A percentile compares a stretch with the other conserved stretches of the same genome.
phyloP scores from a whole-genome alignment of 805 yeast species.

The Gaillardinia entomophila region DNA sequence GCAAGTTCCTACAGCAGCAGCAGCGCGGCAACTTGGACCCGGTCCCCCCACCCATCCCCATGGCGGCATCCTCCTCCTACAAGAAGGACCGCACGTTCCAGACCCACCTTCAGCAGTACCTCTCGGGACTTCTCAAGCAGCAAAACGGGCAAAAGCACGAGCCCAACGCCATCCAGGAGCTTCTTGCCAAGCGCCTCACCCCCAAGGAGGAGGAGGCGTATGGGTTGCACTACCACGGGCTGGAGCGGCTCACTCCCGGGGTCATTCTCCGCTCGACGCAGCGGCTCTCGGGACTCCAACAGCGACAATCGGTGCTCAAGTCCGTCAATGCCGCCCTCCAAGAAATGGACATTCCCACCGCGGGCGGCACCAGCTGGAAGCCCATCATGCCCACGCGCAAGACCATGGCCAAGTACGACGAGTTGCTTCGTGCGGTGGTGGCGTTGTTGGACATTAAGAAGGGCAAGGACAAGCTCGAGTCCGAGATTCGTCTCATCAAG shows the following conservation, averaged over 20 bases:
- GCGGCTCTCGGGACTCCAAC: constrained; percentile 37
- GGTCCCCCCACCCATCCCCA: constrained; percentile 53
- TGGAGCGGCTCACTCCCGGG: constrained; percentile 69
- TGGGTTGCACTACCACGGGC: constrained; percentile 74
- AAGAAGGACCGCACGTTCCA: constrained; percentile 37
- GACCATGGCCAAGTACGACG: constrained; percentile 73
- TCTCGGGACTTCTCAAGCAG: constrained; percentile 30
- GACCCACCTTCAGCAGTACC: constrained; percentile 40
- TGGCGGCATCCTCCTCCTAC: constrained; percentile 49
- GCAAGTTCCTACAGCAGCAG: constrained; percentile 41
- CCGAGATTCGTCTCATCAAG: constrained; percentile 52
- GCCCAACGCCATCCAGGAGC: constrained; percentile 34
- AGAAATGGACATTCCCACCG: constrained; percentile 71
- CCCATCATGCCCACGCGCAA: constrained; percentile 86
- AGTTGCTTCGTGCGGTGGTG: constrained; percentile 61
- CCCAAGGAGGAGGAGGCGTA: constrained; percentile 77
- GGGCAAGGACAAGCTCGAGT: constrained; percentile 80
- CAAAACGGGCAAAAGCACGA: constrained; percentile 28
- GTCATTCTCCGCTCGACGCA: constrained; percentile 72
- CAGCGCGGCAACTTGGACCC: constrained; percentile 31
- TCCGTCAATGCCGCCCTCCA: constrained; percentile 65
- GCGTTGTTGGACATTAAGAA: constrained; percentile 77
- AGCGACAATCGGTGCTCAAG: constrained; percentile 69
- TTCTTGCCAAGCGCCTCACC: constrained; percentile 52
- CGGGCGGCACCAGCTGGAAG: constrained; percentile 45